Base-by-base conservation (phyloP, 2,329 filamentous ascomycete genomes). In the Colletotrichum tofieldiae region DNA sequence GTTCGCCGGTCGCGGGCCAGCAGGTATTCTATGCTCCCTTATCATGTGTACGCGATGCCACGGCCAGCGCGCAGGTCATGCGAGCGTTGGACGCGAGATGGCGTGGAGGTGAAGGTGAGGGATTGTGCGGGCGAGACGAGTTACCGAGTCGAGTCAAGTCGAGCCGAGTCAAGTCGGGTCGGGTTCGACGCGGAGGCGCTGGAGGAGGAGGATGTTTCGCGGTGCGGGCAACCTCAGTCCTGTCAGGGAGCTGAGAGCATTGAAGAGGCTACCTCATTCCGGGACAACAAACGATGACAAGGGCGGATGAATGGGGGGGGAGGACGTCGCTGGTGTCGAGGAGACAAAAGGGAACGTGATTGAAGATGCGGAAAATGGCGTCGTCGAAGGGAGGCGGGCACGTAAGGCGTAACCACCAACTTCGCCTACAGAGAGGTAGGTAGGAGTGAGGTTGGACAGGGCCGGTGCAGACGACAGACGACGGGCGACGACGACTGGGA, bases 201-300 rank as follows among this genome's bases (percentile, higher is more conserved):
- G 71, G 51, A 39, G 32, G 65, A 73, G 58, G 69, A 58, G 12
- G 35, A n/a, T 51, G 26, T 67, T 51, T 75, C 73, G 72, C 72
- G 61, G 55, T 61, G 62, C 41, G 65, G 54, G 65, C 61, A 71
- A 74, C 69, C 86, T 87, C 87, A 89, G 88, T 90, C 88, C 88
- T 83, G 84, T 85, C 82, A 88, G 84, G 88, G 87, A 89, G 85
- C 87, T 89, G 88, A 89, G 87, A 82, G 81, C 83, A 84, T 83
- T 82, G 82, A 84, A 81, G 80, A 79, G 82, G 83, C 86, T 89
- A 89, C 88, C 87, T 86, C 88, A 90, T 90, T 86, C 86, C 87
- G 86, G 51, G 68, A 68, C 65, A 60, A 67, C 37, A 72, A 29
- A 66, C 52, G 69, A 67, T 61, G 59, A 56, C 47, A 52, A 49